Base-by-base conservation (phyloP, 2,329 filamentous ascomycete species). In the Claviceps sp. region DNA sequence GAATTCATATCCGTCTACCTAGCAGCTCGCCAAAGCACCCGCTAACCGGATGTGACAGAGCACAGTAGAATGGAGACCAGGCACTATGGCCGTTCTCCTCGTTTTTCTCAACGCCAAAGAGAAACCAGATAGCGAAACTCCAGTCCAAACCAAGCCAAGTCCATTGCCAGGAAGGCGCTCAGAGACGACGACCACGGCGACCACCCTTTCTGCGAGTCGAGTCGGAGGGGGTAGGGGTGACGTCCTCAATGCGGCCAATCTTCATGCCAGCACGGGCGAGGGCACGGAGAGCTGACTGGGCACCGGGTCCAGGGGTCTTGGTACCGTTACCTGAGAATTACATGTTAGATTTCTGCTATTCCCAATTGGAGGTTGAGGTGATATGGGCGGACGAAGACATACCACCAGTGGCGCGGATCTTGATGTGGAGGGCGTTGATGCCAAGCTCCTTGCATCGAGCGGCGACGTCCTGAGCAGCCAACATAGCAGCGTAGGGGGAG, bases 151-250 rank as follows among this genome's bases (percentile, higher is more conserved):
- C 59, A 63, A 61, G 58, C 58, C 55, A 59, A 55, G 23, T 57
- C 54, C 61, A 14, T 44, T 43, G 48, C 46, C 37, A 39, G 49
- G 48, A 52, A 49, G 50, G 53, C 50, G 55, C 76, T 87, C 80
- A 98, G 76, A 98, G 87, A 95, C 93, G 91, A 79, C 93, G 93
- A 97, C 93, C 93, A 87, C 93, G 91, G 78, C 93, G 90, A 96
- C 93, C 93, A 80, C 93, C 93, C 89, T 98, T 98, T 80, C 91
- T 90, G 78, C 93, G 88, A 69, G 93, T 98, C 74, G 88, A 95
- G 78, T 98, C 93, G 75, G 93, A 98, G 66, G 94, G 93, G 57
- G 93, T 98, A 67, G 93, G 93, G 66, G 94, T 98, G 61, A 98
- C 93, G 73, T 98, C 93, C 86, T 98, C 93, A 68, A 98, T 98